Percentiles rank a stretch among this genome's conserved stretches.
Conservation (phyloP, 805 yeast genomes). For the Yarrowia bubula region DNA sequence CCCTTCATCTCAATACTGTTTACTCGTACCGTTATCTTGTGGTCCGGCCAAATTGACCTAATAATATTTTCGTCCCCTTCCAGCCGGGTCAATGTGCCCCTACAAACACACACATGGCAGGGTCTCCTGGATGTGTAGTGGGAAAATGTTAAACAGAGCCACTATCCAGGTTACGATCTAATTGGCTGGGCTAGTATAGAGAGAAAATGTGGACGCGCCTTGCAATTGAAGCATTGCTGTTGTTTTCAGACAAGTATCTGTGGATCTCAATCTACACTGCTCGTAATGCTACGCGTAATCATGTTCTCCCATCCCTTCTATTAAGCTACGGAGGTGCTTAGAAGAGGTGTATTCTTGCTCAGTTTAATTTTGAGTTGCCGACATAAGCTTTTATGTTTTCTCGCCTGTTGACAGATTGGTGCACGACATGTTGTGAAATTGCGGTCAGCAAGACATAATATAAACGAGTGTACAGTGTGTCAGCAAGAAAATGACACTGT, state of each 20-base stretch:
- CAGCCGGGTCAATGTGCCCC: slow-evolving; percentile 6
- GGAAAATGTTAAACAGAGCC: not conserved
- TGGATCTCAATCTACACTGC: no score
- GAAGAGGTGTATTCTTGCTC: slow-evolving; percentile 8
- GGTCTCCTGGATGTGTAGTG: not conserved
- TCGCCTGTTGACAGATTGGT: slow-evolving; percentile 7
- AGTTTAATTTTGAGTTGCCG: not conserved
- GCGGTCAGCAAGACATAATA: no score
- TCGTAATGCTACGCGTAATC: no score
- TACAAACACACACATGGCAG: not conserved
- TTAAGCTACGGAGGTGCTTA: slow-evolving; percentile 7
- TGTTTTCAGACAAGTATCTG: no score
- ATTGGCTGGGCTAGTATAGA: no score
- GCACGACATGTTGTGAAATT: not conserved
- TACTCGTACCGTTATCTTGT: no score
- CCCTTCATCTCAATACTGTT: no score
- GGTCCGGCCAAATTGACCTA: not conserved
- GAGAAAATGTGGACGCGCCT: not conserved
- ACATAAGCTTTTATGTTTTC: not conserved
- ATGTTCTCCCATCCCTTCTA: slow-evolving; percentile 5
- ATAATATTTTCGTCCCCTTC: not conserved
- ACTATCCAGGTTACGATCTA: no score
- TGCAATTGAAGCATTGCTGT: no score
- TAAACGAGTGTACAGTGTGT: no score
- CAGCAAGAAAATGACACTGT: no score